These are phyloP conservation scores for Fusarium begoniae DNA, from an alignment of 2,329 filamentous ascomycete species.

Conservation along the genomic window DNA sequence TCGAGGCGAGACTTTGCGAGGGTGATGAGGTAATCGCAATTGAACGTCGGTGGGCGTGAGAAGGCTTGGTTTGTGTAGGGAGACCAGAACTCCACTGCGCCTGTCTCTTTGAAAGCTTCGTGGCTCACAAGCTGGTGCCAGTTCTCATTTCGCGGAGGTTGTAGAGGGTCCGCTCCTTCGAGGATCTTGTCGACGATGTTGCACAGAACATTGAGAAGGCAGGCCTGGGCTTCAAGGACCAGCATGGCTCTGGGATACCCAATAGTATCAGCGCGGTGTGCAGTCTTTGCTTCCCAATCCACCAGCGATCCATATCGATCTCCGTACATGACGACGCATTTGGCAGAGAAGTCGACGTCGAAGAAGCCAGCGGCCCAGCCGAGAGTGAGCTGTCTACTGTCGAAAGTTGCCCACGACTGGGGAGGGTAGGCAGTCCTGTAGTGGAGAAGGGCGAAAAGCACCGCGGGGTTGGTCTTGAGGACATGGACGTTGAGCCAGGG, in stretches of 20 bases:
- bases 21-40: fast-evolving
- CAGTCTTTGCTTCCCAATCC: background rate
- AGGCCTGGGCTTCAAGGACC: fast-evolving
- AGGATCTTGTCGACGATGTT: background rate
- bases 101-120: background rate
- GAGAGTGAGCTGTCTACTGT: fast-evolving
- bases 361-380: fast-evolving
- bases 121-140: background rate
- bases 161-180: fast-evolving
- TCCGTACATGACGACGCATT: background rate
- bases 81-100: background rate
- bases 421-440: background rate
- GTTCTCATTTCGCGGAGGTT: background rate
- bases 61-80: background rate
- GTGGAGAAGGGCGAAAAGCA: fast-evolving
- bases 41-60: fast-evolving
- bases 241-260: background rate
- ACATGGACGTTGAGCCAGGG: background rate
- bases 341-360: background rate
- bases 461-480: fast-evolving
- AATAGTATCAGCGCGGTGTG: fast-evolving
- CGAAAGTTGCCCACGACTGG: fast-evolving
- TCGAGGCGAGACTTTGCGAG: background rate
- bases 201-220: background rate
- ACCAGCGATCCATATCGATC: fast-evolving